phyloP scores from a whole-genome alignment of 805 yeast genomes.

The Metschnikowia similis region DNA sequence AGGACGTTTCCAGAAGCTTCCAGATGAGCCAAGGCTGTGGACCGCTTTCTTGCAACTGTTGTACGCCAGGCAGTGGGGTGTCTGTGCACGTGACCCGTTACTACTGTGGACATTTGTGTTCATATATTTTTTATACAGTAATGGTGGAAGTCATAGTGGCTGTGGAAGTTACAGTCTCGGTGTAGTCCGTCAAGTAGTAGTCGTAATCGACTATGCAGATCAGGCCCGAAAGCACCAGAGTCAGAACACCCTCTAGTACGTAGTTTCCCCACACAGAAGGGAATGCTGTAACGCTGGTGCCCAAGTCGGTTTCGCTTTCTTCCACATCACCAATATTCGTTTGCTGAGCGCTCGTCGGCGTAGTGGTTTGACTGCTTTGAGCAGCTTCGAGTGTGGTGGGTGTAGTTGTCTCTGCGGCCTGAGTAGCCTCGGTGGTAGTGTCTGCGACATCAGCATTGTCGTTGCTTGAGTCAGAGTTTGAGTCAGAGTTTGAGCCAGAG shows the following conservation, averaged over 20 bases:
- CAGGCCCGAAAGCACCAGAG: conserved; percentile 25
- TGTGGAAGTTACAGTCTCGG: conserved; percentile 36
- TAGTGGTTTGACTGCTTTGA: conserved; percentile 3
- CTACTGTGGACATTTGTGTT: not conserved
- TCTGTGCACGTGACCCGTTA: too few species aligned
- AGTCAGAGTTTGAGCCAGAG: not conserved
- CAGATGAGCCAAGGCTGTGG: too few species aligned
- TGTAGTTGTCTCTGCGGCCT: conserved; percentile 5
- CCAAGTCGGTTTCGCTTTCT: not conserved
- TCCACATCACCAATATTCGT: conserved; percentile 27
- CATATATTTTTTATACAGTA: conserved; percentile 13
- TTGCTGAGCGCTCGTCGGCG: conserved; percentile 8
- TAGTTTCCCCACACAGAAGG: conserved; percentile 26
- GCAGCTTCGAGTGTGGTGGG: conserved; percentile 7
- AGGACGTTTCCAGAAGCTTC: too few species aligned
- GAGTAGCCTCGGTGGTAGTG: not conserved
- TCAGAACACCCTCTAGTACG: conserved; percentile 31
- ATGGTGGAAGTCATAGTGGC: conserved; percentile 34
- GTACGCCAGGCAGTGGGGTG: too few species aligned
- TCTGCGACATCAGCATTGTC: not conserved
- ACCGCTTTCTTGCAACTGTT: too few species aligned
- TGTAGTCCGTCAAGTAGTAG: conserved; percentile 26
- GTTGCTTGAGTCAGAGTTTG: not conserved
- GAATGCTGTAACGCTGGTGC: conserved; percentile 11
- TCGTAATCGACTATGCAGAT: conserved; percentile 36